Evolutionary conservation across 2,329 filamentous ascomycete species (phyloP).

Genomic region (Laburnicola sp.): DNA sequence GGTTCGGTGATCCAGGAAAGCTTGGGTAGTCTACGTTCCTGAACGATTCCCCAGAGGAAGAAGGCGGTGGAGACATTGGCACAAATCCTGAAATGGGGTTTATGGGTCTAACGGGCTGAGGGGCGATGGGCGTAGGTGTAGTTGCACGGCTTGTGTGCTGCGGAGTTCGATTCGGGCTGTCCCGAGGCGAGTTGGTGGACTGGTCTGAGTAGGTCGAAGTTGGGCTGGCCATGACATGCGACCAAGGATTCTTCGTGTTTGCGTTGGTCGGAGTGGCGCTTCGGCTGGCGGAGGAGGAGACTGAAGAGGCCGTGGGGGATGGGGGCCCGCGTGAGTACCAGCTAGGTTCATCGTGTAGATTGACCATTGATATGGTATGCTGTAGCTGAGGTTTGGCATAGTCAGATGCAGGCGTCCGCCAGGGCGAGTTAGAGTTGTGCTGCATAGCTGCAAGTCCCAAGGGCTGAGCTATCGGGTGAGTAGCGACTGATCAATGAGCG

Average conservation of each 20-base stretch:
- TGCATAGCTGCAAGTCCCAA: slow-evolving; percentile 37
- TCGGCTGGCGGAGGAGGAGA: slow-evolving; percentile 43
- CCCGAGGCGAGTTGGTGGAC: slow-evolving; percentile 37
- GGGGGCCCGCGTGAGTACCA: slow-evolving; percentile 42
- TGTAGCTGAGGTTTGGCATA: slow-evolving; percentile 42
- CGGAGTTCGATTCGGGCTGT: slow-evolving; percentile 43
- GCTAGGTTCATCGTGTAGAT: slow-evolving; percentile 44
- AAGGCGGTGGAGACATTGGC: slow-evolving; percentile 37
- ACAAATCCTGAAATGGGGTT: slow-evolving; percentile 40
- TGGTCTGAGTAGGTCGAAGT: slow-evolving; percentile 33
- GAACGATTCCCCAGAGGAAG: neutral
- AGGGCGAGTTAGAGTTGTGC: slow-evolving; percentile 40
- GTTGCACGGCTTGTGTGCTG: slow-evolving; percentile 45
- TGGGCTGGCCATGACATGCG: slow-evolving; percentile 40
- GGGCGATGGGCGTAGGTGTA: slow-evolving; percentile 43
- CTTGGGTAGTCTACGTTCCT: neutral
- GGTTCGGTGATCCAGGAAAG: slow-evolving; percentile 40
- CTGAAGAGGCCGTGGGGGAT: slow-evolving; percentile 46
- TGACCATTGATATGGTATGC: slow-evolving; percentile 47
- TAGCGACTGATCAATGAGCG: slow-evolving; percentile 28
- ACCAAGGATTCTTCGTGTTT: slow-evolving; percentile 46
- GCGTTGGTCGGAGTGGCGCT: slow-evolving; percentile 42
- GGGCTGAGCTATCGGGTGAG: slow-evolving; percentile 26
- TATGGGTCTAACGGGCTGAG: slow-evolving; percentile 41
- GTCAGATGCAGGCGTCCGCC: slow-evolving; percentile 37